Percentiles rank a stretch among this genome's conserved stretches.
phyloP scores from a whole-genome alignment of 305 asterid genomes.

The Withania somnifera region DNA sequence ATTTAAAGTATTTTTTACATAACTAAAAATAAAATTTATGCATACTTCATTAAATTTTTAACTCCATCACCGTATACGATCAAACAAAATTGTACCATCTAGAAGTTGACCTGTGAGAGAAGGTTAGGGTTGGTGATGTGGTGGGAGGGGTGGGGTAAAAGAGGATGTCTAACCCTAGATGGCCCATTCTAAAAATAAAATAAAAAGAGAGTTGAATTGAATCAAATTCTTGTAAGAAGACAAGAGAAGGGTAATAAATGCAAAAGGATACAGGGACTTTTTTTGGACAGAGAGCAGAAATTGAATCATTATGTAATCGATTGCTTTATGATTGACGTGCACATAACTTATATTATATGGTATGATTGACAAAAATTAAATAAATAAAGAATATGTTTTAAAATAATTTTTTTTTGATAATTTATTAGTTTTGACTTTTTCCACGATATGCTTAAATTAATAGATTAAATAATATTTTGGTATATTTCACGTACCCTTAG shows the following conservation, averaged over 20 bases:
- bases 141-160: background rate
- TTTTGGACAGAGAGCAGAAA: constrained; percentile 60
- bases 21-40: too few relatives aligned
- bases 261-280: constrained; percentile 51
- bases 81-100: constrained; percentile 23
- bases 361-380: background rate
- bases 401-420: too few relatives aligned
- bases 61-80: background rate
- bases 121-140: background rate
- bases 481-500: too few relatives aligned
- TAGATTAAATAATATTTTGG: too few relatives aligned
- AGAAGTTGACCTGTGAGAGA: constrained; percentile 38
- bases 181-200: constrained; percentile 49
- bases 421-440: too few relatives aligned
- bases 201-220: background rate
- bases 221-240: background rate
- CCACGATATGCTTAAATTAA: too few relatives aligned
- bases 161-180: constrained; percentile 25
- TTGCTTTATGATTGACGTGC: constrained; percentile 82
- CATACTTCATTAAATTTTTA: too few relatives aligned
- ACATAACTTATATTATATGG: background rate
- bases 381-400: background rate
- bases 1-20: too few relatives aligned
- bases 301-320: constrained; percentile 86
- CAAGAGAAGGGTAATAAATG: constrained; percentile 42